Base-by-base conservation (phyloP, 164 flowering plant species). In the Hamamelis virginiana region DNA sequence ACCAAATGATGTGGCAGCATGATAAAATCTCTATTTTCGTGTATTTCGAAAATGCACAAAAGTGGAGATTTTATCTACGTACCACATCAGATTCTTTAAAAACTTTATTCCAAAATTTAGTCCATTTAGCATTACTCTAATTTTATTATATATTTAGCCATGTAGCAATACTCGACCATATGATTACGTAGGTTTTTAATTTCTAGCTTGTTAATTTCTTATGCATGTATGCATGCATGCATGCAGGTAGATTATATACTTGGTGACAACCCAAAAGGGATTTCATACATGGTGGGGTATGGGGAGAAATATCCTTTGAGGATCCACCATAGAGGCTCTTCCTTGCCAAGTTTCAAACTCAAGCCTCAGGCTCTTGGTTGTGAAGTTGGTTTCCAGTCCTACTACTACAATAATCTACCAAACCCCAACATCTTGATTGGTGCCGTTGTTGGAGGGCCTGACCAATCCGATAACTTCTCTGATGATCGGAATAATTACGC, bases 201-300 rank as follows among this genome's bases (percentile, higher is more conserved):
- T 33, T 33, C 41, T 33, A 6, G 41, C 41, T 33, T 33, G 41
- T 33, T n/a, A n/a, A n/a, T n/a, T 33, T 33, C 41, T 33, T 2
- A 33, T 33, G 41, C 41, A 33, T 33, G 41, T 6, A 13, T 27
- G 5, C 72, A 33, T 33, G 41, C 41, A 33, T 33, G 41, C 41
- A 13, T 27, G 5, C 72, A 81, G 85, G 84, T 74, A 26, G 84
- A 83, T 50, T 83, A 83, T 50, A 69, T 84, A 44, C 66, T 84
- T 0, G 87, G 87, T 8, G 68, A 45, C 26, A 84, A 82, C 53
- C 84, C 85, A 33, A 5, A 65, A 33, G 66, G 71, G 0, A 71
- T 82, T 75, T 84, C 87, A 8, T 84, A 80, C 77, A 82, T 84
- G 85, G 85, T 84, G 27, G 87, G 82, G 5, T 82, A 70, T 45